phyloP scores from a whole-genome alignment of 2,329 filamentous ascomycete species.

The Calonectria ilicicola region DNA sequence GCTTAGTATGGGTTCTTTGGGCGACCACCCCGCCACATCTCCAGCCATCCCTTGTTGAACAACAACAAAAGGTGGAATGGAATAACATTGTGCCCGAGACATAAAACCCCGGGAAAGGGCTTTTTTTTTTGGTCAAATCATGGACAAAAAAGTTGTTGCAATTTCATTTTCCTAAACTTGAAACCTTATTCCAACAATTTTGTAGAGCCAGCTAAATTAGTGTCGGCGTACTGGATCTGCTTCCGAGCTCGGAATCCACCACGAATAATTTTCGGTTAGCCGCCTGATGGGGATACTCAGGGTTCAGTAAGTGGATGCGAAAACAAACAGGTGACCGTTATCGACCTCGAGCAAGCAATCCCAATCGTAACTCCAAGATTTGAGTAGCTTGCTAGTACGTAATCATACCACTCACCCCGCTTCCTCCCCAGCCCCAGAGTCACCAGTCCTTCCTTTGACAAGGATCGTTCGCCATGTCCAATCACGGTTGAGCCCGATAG shows the following conservation, averaged over 20 bases:
- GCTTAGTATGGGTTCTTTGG: neutral
- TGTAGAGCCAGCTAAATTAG: neutral
- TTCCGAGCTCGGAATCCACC: neutral
- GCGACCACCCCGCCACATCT: neutral
- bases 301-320: neutral
- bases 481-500: neutral
- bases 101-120: neutral
- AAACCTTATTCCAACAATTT: no score
- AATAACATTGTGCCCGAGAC: neutral
- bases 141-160: neutral
- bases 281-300: neutral
- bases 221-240: neutral
- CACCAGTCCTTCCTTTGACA: neutral
- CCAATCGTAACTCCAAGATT: neutral
- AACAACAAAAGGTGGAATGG: neutral
- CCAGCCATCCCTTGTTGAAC: neutral
- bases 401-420: neutral
- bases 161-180: neutral
- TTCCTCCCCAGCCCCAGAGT: neutral
- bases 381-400: neutral
- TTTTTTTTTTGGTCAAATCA: neutral
- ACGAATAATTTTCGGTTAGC: neutral
- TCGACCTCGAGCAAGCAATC: neutral
- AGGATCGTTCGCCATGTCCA: neutral
- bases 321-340: constrained; percentile 1